Percentiles rank a stretch among this genome's conserved stretches.
Evolutionary conservation across 306 rosid species (phyloP).

Genomic region (Albizia julibrissin): DNA sequence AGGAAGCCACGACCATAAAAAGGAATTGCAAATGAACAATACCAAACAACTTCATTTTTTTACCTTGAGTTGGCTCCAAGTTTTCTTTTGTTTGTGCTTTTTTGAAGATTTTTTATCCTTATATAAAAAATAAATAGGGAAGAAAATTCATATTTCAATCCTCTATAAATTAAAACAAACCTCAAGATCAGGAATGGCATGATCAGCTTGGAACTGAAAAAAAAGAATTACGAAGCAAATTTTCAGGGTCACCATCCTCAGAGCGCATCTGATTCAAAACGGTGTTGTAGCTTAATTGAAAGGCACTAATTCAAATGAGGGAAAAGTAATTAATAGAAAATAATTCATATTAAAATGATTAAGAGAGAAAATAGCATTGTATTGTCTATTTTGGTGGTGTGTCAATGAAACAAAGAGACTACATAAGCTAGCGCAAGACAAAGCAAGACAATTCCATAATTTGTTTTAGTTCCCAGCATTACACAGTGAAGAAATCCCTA

Average conservation of each 20-base stretch:
- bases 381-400: not conserved
- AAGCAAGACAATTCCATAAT: not conserved
- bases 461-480: slow-evolving; percentile 12
- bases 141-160: not conserved
- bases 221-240: slow-evolving; percentile 88
- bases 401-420: not conserved
- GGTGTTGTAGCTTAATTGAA: slow-evolving; percentile 97
- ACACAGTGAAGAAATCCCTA: slow-evolving; percentile 10
- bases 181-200: slow-evolving; percentile 85
- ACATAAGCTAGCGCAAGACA: slow-evolving; percentile 21
- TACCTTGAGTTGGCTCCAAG: not conserved
- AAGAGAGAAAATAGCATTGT: slow-evolving; percentile 15
- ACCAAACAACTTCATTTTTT: not conserved
- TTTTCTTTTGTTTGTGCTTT: not conserved
- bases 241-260: slow-evolving; percentile 95
- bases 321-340: slow-evolving; percentile 19
- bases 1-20: not conserved
- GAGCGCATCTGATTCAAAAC: slow-evolving; percentile 92
- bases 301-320: slow-evolving; percentile 64
- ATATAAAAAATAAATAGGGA: not conserved
- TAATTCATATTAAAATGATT: slow-evolving; percentile 24
- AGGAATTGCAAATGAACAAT: slow-evolving; percentile 14
- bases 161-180: slow-evolving; percentile 49
- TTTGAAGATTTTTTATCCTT: not conserved
- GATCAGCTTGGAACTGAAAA: slow-evolving; percentile 96